Evolutionary conservation across 176 grass and related monocot genomes (phyloP), one percentile per base, ranked within the genome.

Genomic region (Otatea glauca): DNA sequence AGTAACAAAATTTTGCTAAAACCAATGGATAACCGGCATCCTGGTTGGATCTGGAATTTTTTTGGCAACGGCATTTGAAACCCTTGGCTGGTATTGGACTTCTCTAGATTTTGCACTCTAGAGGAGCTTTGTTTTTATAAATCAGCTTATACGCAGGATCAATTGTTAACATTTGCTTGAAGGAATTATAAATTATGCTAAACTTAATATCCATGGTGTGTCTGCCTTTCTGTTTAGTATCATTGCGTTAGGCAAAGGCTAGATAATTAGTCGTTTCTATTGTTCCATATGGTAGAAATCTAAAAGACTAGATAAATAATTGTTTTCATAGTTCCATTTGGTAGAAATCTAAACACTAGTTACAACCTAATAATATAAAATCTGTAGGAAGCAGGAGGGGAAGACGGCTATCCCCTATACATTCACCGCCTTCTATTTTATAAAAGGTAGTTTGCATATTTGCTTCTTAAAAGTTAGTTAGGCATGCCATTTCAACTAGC

Each of bases 281-380:
- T 34, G 34, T 34, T 34, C 1, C 34, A 34, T 34, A 1, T 34
- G 34, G 34, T 34, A 34, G 34, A 34, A 34, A 34, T 34, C 34
- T 34, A 34, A 2, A 34, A 34, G 34, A 34, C 34, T 34, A 47
- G 42, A 48, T n/a, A 65, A 48, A 27, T 27, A 62, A 32, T 65
- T 18, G 47, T 35, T 65, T 65, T 14, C 12, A 4, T 77, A 32
- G 9, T 65, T 61, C 56, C 23, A 59, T 59, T 53, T 45, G 60
- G 75, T 77, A 77, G 55, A 25, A 44, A 77, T 77, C 9, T 12
- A 62, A 62, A 45, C 56, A 25, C 7, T 18, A 45, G 39, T 64
- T 44, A 45, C 42, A 43, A 2, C 75, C 39, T 45, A 79, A 75
- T 75, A 39, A 23, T 76, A 58, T 32, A 41, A 56, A 58, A 49